Evolutionary conservation across 2,329 filamentous ascomycete species (phyloP), one percentile per base, ranked within the genome.

Genomic region (Nigrospora osmanthi): DNA sequence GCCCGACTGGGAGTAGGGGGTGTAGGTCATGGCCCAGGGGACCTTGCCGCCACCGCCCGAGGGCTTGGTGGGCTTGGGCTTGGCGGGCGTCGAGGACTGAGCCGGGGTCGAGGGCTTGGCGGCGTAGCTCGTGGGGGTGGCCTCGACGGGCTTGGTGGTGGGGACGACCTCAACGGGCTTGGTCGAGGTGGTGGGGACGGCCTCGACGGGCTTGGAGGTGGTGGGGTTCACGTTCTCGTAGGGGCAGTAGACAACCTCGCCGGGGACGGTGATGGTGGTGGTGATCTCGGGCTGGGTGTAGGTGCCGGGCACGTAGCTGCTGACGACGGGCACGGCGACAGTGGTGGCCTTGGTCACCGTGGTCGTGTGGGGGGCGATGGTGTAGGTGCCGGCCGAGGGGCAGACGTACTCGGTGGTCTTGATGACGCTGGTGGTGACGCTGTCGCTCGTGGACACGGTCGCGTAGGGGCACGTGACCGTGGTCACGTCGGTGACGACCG

Each of bases 1-100:
- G 49, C 78, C 77, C 42, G 69, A 68, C 43, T 60, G 54, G 49
- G 71, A 72, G 71, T 87, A 93, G 42, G 86, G 85, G 36, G 86
- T 87, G 76, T 89, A 93, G 59, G 86, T 87, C 61, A 91, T 85
- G 64, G 78, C 85, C 73, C 80, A 87, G 61, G 83, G 76, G 43
- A 69, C 72, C 19, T 51, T 44, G 38, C 47, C 34, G 56, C 58
- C 54, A 56, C 70, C 68, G 49, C 61, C 59, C 46, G 70, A 61
- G 49, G 52, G 49, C 51, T 62, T 58, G 47, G 60, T 50, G 50
- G 54, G 50, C 49, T 52, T 46, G 13, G 54, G 47, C 23, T 43
- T 52, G 6, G 45, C 28, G 35, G 50, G 50, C 13, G 38, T 19
- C 11, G 43, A 34, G 12, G 47, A 31, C 32, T n/a, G 17, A 36